Percentiles rank a stretch among this genome's conserved stretches.
These are phyloP conservation scores for Lepiota brunneoincarnata DNA, from an alignment of 768 basidiomycete species.

Conservation along the genomic window DNA sequence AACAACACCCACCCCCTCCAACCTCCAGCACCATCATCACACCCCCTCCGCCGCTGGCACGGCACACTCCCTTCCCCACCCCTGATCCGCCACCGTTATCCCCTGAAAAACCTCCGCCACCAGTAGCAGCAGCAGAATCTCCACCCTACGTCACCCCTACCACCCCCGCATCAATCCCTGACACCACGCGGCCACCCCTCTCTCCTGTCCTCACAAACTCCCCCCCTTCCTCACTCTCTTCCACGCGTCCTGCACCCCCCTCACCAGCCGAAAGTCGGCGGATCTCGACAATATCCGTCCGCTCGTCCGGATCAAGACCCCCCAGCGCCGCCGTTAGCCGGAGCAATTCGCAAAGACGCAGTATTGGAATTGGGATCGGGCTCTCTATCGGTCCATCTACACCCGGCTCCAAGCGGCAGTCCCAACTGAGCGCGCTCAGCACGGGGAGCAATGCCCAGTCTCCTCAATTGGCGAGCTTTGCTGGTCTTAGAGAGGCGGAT, in stretches of 20 bases:
- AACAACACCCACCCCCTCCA: conserved; percentile 22
- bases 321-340: not conserved
- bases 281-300: not conserved
- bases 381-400: not conserved
- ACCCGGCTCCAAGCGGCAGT: not conserved
- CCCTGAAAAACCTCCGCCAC: conserved; percentile 13
- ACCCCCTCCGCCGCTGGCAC: conserved; percentile 14
- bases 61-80: not conserved
- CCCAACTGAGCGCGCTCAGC: not conserved
- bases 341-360: not conserved
- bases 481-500: not conserved
- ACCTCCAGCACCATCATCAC: conserved; percentile 20
- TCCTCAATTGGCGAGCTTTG: too few relatives aligned
- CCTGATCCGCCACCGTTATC: not conserved
- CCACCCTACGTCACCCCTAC: conserved; percentile 2
- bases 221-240: not conserved
- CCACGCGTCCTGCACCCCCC: not conserved
- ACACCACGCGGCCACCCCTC: not conserved
- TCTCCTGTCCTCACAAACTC: not conserved
- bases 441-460: not conserved
- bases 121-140: not conserved
- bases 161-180: conserved; percentile 10
- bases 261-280: not conserved
- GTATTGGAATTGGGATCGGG: too few relatives aligned
- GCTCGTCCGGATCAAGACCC: not conserved